Conservation (phyloP, 2,329 filamentous ascomycete genomes). For the Neoascochyta sp. region DNA sequence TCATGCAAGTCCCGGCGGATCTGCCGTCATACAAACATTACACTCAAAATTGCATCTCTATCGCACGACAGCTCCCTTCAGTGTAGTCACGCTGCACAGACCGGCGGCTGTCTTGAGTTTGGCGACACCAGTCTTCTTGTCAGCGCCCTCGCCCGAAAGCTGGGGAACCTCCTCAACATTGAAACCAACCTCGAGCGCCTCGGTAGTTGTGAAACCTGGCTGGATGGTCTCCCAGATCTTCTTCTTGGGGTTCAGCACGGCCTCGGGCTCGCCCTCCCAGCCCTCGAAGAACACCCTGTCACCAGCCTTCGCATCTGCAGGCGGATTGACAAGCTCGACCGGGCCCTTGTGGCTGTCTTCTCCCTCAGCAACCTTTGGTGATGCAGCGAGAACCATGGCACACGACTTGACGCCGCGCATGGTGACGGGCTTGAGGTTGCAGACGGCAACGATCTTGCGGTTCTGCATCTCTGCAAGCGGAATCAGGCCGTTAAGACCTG, state of each 20-base stretch:
- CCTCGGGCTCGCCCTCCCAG: constrained; percentile 89
- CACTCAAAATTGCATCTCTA: constrained; percentile 45
- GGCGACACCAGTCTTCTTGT: constrained; percentile 53
- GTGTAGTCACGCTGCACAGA: constrained; percentile 74
- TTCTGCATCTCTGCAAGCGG: constrained; percentile 95
- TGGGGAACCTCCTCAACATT: constrained; percentile 74
- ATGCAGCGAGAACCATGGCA: constrained; percentile 94
- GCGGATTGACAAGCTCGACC: constrained; percentile 87
- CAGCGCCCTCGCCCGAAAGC: constrained; percentile 65
- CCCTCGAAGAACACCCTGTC: constrained; percentile 92
- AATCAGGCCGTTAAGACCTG: constrained; percentile 87
- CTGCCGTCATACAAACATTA: no score
- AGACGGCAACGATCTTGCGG: constrained; percentile 91
- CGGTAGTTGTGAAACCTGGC: constrained; percentile 90
- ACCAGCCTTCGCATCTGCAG: constrained; percentile 72
- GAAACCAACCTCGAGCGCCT: constrained; percentile 76
- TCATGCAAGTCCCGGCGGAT: no score
- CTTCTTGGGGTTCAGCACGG: constrained; percentile 96
- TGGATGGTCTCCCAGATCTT: constrained; percentile 98
- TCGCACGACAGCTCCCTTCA: constrained; percentile 78
- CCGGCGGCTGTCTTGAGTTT: constrained; percentile 75
- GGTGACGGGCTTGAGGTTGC: constrained; percentile 98
- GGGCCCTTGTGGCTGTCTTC: constrained; percentile 83
- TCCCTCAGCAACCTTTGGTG: constrained; percentile 75
- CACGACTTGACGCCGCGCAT: constrained; percentile 84